These are phyloP conservation scores for Daldinia caldariorum DNA, from an alignment of 495 filamentous ascomycete species.

Conservation along the genomic window DNA sequence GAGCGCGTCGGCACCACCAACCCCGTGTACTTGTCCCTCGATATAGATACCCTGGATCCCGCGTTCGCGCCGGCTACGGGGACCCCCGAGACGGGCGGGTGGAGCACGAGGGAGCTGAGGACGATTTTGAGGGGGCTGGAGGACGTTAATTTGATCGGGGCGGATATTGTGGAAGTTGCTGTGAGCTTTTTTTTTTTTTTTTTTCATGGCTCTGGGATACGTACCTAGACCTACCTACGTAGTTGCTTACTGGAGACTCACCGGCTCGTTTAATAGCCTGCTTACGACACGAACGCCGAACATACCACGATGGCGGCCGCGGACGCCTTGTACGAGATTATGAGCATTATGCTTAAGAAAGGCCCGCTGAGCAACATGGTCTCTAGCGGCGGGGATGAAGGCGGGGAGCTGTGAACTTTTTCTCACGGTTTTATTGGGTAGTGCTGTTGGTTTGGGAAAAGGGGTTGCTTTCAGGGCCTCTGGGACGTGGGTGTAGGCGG, in stretches of 20 bases:
- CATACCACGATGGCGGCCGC: slow-evolving; percentile 86
- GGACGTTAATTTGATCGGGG: slow-evolving; percentile 75
- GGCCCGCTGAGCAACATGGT: slow-evolving; percentile 51
- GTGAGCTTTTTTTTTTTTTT: slow-evolving; percentile 42
- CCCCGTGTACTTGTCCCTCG: slow-evolving; percentile 78
- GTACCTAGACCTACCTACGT: no score
- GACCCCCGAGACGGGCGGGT: slow-evolving; percentile 79
- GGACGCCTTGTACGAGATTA: slow-evolving; percentile 84
- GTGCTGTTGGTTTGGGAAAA: neutral
- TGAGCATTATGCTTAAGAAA: slow-evolving; percentile 83
- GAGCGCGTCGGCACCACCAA: slow-evolving; percentile 68
- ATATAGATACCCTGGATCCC: slow-evolving; percentile 82
- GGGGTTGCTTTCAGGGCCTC: neutral
- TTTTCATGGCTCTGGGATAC: no score
- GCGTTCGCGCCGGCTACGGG: slow-evolving; percentile 77
- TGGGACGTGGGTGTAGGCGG: neutral
- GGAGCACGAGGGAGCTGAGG: slow-evolving; percentile 78
- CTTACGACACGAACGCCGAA: slow-evolving; percentile 88
- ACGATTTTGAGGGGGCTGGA: slow-evolving; percentile 77
- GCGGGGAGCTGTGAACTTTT: slow-evolving; percentile 35
- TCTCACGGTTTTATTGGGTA: neutral
- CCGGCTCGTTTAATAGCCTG: slow-evolving; percentile 61
- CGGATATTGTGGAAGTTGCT: slow-evolving; percentile 85
- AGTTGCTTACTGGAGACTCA: neutral
- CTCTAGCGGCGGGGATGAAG: slow-evolving; percentile 4